These are phyloP conservation scores for Ceratobasidium sp. DNA, from an alignment of 1,284 basidiomycete species.

Conservation along the genomic window DNA sequence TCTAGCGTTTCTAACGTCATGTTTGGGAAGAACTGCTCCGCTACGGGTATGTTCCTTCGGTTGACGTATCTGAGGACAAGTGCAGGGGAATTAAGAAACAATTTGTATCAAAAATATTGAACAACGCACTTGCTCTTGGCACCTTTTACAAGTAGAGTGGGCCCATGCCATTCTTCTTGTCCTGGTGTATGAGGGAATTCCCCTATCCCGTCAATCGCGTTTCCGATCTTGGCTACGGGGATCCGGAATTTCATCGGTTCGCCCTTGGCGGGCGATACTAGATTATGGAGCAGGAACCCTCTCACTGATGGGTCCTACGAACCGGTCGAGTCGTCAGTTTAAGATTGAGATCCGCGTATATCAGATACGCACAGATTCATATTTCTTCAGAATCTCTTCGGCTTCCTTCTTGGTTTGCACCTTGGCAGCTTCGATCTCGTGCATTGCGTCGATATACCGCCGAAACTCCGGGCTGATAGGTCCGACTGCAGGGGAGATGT, in stretches of 20 bases:
- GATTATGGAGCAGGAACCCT: constrained; percentile 87
- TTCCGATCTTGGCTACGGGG: constrained; percentile 75
- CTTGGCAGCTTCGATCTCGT: constrained; percentile 69
- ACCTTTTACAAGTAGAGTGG: constrained; percentile 84
- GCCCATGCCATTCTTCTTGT: constrained; percentile 71
- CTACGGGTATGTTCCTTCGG: constrained; percentile 69
- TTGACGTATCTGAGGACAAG: constrained; percentile 73
- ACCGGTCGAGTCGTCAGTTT: constrained; percentile 35
- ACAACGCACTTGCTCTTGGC: constrained; percentile 73
- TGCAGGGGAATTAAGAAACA: background rate
- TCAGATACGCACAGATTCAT: constrained; percentile 66
- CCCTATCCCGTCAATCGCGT: constrained; percentile 75
- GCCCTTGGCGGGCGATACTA: constrained; percentile 61
- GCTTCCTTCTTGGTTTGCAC: constrained; percentile 75
- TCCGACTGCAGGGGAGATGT: constrained; percentile 81
- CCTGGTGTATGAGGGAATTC: constrained; percentile 78
- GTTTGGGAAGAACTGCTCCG: constrained; percentile 77
- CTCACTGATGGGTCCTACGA: constrained; percentile 75
- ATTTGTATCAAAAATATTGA: constrained; percentile 38
- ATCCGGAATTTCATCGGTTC: constrained; percentile 73
- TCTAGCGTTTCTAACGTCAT: constrained; percentile 68
- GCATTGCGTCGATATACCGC: constrained; percentile 78
- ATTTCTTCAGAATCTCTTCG: constrained; percentile 70
- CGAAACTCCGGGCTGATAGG: constrained; percentile 74
- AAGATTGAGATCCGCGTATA: background rate